Conservation (phyloP, 495 filamentous ascomycete species). For the Trichocladium antarcticum region DNA sequence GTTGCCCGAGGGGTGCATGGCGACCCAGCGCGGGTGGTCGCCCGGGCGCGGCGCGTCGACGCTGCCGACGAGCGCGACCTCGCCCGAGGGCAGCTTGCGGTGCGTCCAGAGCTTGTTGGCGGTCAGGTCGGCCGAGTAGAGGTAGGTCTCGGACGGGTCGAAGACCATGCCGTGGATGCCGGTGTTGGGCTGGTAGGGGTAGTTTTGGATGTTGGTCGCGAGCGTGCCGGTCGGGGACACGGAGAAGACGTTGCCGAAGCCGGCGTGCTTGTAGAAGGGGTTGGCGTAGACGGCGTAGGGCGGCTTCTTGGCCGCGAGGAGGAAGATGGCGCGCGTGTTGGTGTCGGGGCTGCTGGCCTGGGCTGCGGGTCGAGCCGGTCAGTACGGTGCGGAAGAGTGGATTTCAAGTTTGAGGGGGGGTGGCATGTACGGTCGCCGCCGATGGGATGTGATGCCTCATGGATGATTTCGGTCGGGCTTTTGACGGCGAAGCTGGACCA, state of each 20-base stretch:
- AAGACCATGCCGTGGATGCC: constrained; percentile 87
- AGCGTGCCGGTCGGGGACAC: constrained; percentile 51
- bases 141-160: constrained; percentile 69
- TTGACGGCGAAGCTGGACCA: constrained; percentile 71
- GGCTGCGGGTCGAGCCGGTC: no score
- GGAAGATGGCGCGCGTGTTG: constrained; percentile 77
- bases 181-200: constrained; percentile 58
- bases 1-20: constrained; percentile 60
- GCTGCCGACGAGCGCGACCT: constrained; percentile 54
- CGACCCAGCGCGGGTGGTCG: constrained; percentile 79
- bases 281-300: constrained; percentile 76
- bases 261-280: constrained; percentile 76
- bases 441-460: constrained; percentile 62
- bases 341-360: constrained; percentile 54
- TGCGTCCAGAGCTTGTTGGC: constrained; percentile 84
- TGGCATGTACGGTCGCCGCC: constrained; percentile 37
- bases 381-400: background rate
- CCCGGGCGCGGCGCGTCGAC: constrained; percentile 55
- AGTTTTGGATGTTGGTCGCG: constrained; percentile 63
- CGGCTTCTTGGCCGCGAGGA: constrained; percentile 61
- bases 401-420: background rate
- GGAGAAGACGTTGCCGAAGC: constrained; percentile 67
- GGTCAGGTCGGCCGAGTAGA: constrained; percentile 75
- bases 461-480: constrained; percentile 65
- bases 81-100: constrained; percentile 53